These are phyloP conservation scores for Craspedostauros australis DNA, from an alignment of 108 stramenopile genomes.

Conservation along the genomic window DNA sequence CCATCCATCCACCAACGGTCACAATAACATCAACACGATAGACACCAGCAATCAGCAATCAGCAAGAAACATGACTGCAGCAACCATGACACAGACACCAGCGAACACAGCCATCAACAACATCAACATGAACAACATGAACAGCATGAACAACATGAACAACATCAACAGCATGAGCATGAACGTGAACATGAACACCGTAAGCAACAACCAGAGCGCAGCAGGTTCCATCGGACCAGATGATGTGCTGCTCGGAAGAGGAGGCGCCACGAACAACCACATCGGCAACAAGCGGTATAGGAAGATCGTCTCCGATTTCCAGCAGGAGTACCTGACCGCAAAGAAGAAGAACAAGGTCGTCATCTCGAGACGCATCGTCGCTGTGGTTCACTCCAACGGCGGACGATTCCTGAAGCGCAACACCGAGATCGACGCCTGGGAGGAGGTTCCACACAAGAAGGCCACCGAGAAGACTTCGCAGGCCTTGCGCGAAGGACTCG, in stretches of 20 bases:
- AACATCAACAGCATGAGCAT: no score
- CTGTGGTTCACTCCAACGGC: conserved; percentile 36
- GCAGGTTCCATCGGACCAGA: conserved; percentile 10
- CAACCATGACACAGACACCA: conserved; percentile 1
- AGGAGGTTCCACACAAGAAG: conserved; percentile 45
- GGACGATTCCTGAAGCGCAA: conserved; percentile 72
- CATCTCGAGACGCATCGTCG: conserved; percentile 56
- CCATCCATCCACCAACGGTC: conserved; percentile 2
- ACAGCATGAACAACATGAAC: neutral
- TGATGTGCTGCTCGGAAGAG: conserved; percentile 77
- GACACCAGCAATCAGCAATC: neutral
- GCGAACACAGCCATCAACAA: neutral
- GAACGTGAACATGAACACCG: no score
- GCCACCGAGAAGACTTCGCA: conserved; percentile 70
- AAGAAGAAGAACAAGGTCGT: conserved; percentile 69
- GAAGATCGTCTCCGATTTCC: conserved; percentile 28
- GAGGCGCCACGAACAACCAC: conserved; percentile 72
- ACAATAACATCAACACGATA: neutral
- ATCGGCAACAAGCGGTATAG: conserved; percentile 65
- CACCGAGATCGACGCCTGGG: conserved; percentile 30
- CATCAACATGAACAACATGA: neutral
- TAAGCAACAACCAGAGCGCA: neutral
- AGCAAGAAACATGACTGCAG: conserved; percentile 5
- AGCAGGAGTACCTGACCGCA: conserved; percentile 61
- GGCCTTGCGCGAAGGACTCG: conserved; percentile 63